phyloP scores from a whole-genome alignment of 106 monocot genomes.

The Allium fistulosum region DNA sequence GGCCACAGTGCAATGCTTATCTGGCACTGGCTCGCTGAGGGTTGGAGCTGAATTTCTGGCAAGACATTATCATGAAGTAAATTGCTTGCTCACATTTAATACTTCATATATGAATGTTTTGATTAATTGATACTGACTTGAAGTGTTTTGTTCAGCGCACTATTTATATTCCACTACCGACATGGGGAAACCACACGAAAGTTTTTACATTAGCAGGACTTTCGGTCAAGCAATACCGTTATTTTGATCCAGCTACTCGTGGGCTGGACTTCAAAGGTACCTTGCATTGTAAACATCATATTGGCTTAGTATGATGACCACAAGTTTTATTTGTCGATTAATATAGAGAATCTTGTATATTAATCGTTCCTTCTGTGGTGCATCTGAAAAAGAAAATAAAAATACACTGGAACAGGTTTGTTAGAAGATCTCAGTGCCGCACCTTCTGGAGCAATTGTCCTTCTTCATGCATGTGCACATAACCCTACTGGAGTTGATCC shows the following conservation, averaged over 20 bases:
- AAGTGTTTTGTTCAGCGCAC: conserved; percentile 37
- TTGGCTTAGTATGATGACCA: too few species aligned
- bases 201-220: conserved; percentile 75
- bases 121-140: background rate
- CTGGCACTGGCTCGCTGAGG: conserved; percentile 94
- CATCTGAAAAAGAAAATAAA: background rate
- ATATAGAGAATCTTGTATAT: background rate
- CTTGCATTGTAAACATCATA: too few species aligned
- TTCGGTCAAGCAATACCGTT: conserved; percentile 79
- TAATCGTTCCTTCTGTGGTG: too few species aligned
- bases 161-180: conserved; percentile 87
- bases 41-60: conserved; percentile 95
- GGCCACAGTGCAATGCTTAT: conserved; percentile 85
- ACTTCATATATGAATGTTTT: conserved; percentile 1
- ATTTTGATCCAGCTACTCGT: conserved; percentile 84
- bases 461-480: conserved; percentile 97
- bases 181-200: conserved; percentile 99
- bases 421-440: conserved; percentile 77
- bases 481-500: conserved; percentile 98
- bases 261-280: conserved; percentile 84
- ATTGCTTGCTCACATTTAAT: background rate
- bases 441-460: conserved; percentile 68
- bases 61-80: conserved; percentile 79
- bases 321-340: background rate
- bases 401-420: conserved; percentile 42